Evolutionary conservation across 2,329 filamentous ascomycete species (phyloP).

Genomic region (Venturia aucupariae): DNA sequence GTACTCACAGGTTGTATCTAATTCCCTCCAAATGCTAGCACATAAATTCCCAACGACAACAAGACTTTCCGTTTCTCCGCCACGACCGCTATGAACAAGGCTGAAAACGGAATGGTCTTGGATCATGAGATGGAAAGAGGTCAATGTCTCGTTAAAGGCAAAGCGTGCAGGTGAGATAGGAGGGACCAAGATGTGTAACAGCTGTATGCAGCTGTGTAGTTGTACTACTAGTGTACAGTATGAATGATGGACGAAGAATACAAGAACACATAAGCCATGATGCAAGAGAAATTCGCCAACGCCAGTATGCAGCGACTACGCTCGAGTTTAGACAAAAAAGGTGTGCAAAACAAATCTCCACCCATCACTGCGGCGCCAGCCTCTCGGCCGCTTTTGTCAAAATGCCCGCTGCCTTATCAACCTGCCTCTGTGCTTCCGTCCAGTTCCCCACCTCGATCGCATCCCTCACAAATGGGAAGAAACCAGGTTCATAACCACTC

Average conservation of each 20-base stretch:
- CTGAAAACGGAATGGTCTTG: no score
- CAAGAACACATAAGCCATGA: not conserved
- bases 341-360: not conserved
- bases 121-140: no score
- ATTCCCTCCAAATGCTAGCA: no score
- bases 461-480: constrained; percentile 80
- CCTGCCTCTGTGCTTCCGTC: constrained; percentile 55
- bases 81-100: no score
- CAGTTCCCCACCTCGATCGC: constrained; percentile 64
- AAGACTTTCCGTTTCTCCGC: no score
- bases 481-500: constrained; percentile 57
- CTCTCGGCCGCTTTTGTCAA: constrained; percentile 6
- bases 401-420: constrained; percentile 62
- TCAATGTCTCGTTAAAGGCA: no score
- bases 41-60: no score
- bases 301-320: not conserved
- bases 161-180: no score
- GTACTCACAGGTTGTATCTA: no score
- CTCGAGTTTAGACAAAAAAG: not conserved
- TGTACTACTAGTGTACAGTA: not conserved
- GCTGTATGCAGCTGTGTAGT: no score
- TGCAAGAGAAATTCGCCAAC: not conserved
- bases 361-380: not conserved
- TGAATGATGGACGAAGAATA: not conserved
- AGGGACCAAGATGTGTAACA: no score